Conservation (phyloP, 305 asterid genomes). For the Fraxinus sp. region DNA sequence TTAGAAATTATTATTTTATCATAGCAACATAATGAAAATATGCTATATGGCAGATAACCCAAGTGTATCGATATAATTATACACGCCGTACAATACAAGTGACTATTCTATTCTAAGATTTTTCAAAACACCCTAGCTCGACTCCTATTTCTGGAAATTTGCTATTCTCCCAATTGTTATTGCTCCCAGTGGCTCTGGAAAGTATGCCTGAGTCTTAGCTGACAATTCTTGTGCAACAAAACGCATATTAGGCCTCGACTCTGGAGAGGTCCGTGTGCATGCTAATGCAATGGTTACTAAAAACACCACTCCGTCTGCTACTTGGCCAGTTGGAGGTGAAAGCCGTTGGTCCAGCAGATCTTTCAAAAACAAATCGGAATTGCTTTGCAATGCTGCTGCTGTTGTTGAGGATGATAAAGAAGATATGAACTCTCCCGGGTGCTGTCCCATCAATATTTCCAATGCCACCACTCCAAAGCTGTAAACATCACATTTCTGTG, state of each 20-base stretch:
- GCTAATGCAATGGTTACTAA: conserved; percentile 63
- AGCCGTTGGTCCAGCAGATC: conserved; percentile 72
- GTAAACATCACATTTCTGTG: conserved; percentile 85
- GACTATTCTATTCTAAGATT: neutral
- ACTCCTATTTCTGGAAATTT: conserved; percentile 40
- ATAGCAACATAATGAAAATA: too few relatives aligned
- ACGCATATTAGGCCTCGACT: conserved; percentile 78
- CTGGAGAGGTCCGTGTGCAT: conserved; percentile 58
- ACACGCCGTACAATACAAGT: conserved; percentile 16
- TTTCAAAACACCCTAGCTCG: neutral
- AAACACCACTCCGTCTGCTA: conserved; percentile 70
- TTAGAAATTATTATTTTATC: too few relatives aligned
- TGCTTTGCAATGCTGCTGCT: conserved; percentile 24
- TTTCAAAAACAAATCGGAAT: conserved; percentile 46
- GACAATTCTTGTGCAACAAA: conserved; percentile 72
- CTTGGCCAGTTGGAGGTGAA: conserved; percentile 54
- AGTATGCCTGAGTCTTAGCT: conserved; percentile 50
- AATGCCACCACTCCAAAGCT: conserved; percentile 91
- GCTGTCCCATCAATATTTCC: conserved; percentile 87
- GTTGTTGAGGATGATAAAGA: conserved; percentile 42
- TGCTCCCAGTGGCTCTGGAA: conserved; percentile 53
- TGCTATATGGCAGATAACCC: too few relatives aligned
- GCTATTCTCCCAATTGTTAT: conserved; percentile 43
- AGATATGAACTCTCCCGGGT: conserved; percentile 77
- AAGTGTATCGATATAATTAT: neutral